These are phyloP conservation scores for Venturia aucupariae DNA, from an alignment of 2,329 filamentous ascomycete genomes.

Conservation along the genomic window DNA sequence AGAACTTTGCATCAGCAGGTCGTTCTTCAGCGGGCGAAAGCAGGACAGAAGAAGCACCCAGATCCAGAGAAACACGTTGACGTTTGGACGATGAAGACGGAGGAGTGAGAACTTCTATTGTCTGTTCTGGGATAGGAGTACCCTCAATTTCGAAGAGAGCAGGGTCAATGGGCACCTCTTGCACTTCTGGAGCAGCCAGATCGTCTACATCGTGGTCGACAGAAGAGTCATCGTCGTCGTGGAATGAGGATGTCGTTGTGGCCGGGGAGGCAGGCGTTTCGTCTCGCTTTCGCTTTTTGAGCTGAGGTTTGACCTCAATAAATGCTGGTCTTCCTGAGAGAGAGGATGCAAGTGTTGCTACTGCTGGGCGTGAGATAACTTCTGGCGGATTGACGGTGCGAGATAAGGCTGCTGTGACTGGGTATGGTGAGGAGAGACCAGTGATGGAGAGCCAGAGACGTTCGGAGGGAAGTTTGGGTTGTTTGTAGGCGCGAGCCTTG, in stretches of 20 bases:
- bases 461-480: background rate
- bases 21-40: background rate
- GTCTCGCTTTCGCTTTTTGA: background rate
- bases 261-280: background rate
- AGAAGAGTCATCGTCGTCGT: background rate
- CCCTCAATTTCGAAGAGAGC: background rate
- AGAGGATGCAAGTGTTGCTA: background rate
- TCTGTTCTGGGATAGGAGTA: background rate
- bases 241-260: background rate
- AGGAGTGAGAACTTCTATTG: background rate
- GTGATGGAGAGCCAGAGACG: slow-evolving; percentile 1
- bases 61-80: background rate
- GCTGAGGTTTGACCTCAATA: background rate
- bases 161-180: too few relatives aligned
- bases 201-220: background rate
- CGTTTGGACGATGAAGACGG: background rate
- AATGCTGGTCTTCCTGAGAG: background rate
- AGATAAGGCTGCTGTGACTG: slow-evolving; percentile 1
- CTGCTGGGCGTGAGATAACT: background rate
- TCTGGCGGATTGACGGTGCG: background rate
- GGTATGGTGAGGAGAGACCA: background rate
- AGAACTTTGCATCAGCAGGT: background rate
- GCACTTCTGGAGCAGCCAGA: background rate
- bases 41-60: background rate
- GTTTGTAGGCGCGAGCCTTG: background rate